A percentile compares a stretch with the other conserved stretches of the same genome.
Conservation (phyloP, 1,139 yeast species). For the Geotrichum siamense region DNA sequence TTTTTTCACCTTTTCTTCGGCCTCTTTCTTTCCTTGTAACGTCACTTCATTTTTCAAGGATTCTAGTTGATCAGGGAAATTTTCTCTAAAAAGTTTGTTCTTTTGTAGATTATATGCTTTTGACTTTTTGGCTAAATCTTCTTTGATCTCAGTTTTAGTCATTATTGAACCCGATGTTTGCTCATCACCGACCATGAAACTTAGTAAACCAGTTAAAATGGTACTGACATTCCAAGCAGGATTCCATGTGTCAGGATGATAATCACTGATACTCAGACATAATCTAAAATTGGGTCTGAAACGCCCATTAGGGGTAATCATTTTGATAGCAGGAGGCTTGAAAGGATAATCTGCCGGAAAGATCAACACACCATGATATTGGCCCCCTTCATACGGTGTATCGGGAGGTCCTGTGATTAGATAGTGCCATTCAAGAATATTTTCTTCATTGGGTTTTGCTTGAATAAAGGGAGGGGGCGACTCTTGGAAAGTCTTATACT, state of each 20-base stretch:
- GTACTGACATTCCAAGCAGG: slow-evolving; percentile 94
- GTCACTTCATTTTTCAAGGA: background rate
- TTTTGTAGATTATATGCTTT: slow-evolving; percentile 8
- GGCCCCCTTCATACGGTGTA: slow-evolving; percentile 80
- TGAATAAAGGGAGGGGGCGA: slow-evolving; percentile 75
- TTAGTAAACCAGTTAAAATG: slow-evolving; percentile 71
- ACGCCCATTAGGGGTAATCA: slow-evolving; percentile 74
- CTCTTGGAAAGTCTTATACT: slow-evolving; percentile 64
- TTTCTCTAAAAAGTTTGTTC: slow-evolving; percentile 1
- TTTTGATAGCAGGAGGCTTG: slow-evolving; percentile 84
- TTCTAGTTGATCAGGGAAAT: background rate
- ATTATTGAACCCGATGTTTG: slow-evolving; percentile 16
- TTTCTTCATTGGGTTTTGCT: slow-evolving; percentile 79
- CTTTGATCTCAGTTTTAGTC: slow-evolving; percentile 5
- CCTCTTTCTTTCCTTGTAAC: background rate
- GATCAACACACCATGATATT: slow-evolving; percentile 77
- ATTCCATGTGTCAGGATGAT: slow-evolving; percentile 91
- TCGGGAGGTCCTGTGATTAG: slow-evolving; percentile 79
- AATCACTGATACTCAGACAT: slow-evolving; percentile 85
- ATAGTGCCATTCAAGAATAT: slow-evolving; percentile 74
- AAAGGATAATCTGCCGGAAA: slow-evolving; percentile 88
- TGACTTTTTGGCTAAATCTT: slow-evolving; percentile 8
- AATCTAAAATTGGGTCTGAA: slow-evolving; percentile 71
- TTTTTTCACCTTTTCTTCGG: background rate
- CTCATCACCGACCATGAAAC: slow-evolving; percentile 56